Evolutionary conservation across 2,329 filamentous ascomycete species (phyloP), one percentile per base, ranked within the genome.

Genomic region (Simplicillium sp.): DNA sequence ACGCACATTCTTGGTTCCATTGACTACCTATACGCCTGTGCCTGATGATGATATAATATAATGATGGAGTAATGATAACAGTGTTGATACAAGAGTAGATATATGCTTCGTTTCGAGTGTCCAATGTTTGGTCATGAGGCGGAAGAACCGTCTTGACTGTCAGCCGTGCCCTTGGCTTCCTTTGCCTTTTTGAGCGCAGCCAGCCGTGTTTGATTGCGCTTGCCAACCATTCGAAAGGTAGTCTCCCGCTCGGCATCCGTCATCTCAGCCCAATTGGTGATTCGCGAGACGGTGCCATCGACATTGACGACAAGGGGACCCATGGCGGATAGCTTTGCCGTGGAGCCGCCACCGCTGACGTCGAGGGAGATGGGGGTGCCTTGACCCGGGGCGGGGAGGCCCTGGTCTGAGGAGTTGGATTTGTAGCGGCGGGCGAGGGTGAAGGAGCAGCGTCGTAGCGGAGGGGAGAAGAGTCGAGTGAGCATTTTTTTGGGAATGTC

Each of bases 251-350:
- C 84, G 7, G 77, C 68, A 18, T 77, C 75, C 2, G 74, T 73
- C 84, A 88, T 87, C 48, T 79, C 65, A 8, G 64, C 67, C 84
- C 84, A 89, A 58, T 89, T 88, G 29, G 71, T 62, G 50, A 89
- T 84, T 29, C 83, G 72, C 42, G 78, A 79, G 49, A 87, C 59
- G 8, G 80, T 80, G 15, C 84, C 84, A 58, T 89, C 81, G 45
- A 68, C 65, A 57, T 87, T 84, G 41, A 88, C 78, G 1, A 89
- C 82, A 51, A 88, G 67, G 2, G 84, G 84, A 0, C 84, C 84
- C 17, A 88, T 64, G 45, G 77, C 71, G 53, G 86, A 81, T 8
- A 88, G 71, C 38, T 71, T 75, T 34, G 84, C 68, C 14, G 58
- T 56, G 9, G 56, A 44, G 15, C 48, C 52, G 28, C 44, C 51